These are phyloP conservation scores for Clitopilus hobsonii DNA, from an alignment of 768 basidiomycete genomes.

Conservation along the genomic window DNA sequence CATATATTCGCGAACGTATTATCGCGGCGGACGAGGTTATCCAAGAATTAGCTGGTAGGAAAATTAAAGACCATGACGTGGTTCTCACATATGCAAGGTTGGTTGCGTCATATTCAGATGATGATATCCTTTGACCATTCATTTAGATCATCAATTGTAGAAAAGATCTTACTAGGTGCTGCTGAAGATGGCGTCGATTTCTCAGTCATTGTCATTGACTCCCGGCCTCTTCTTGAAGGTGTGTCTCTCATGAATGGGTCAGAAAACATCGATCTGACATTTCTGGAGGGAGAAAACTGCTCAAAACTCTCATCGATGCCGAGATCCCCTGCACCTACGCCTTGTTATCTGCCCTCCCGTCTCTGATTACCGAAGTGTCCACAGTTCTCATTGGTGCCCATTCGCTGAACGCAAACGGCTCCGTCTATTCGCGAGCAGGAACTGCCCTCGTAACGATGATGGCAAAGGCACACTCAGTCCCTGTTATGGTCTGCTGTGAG, in stretches of 20 bases:
- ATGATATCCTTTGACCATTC: slow-evolving; percentile 4
- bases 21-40: slow-evolving; percentile 93
- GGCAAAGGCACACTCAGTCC: slow-evolving; percentile 82
- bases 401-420: slow-evolving; percentile 91
- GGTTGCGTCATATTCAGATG: slow-evolving; percentile 8
- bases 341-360: slow-evolving; percentile 80
- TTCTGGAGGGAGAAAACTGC: slow-evolving; percentile 66
- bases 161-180: slow-evolving; percentile 80
- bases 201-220: slow-evolving; percentile 91
- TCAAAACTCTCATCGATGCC: slow-evolving; percentile 63
- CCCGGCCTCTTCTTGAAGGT: slow-evolving; percentile 94
- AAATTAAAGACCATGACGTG: slow-evolving; percentile 92
- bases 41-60: slow-evolving; percentile 79
- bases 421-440: slow-evolving; percentile 90
- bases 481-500: slow-evolving; percentile 95
- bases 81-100: slow-evolving; percentile 92
- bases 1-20: slow-evolving; percentile 92
- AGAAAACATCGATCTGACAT: slow-evolving; percentile 3
- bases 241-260: neutral
- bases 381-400: slow-evolving; percentile 91
- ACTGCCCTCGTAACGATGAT: slow-evolving; percentile 97
- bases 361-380: slow-evolving; percentile 75
- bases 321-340: slow-evolving; percentile 85
- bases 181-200: slow-evolving; percentile 72
- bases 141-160: slow-evolving; percentile 86